Evolutionary conservation across 768 basidiomycete species (phyloP).

Genomic region (Tricholoma hemisulphureum): DNA sequence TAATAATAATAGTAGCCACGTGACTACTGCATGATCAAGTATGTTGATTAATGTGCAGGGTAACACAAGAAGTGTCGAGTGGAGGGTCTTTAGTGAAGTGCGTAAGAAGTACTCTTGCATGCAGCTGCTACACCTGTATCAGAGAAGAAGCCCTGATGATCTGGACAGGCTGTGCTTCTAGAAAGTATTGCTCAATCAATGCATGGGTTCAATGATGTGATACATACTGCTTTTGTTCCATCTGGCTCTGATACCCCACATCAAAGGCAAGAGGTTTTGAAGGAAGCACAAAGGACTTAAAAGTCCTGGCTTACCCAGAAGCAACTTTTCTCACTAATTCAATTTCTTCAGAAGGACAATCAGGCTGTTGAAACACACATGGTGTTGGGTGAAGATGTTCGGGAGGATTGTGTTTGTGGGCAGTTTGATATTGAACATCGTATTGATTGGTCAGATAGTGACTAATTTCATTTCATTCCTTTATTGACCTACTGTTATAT

Average conservation of each 20-base stretch:
- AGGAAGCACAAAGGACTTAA: slow-evolving; percentile 7
- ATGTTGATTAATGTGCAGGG: no score
- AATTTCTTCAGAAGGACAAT: slow-evolving; percentile 15
- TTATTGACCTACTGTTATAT: background rate
- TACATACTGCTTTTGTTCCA: slow-evolving; percentile 6
- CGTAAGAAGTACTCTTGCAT: no score
- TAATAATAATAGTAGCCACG: no score
- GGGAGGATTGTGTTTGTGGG: background rate
- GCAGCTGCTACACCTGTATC: background rate
- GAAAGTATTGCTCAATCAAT: background rate
- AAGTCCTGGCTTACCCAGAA: slow-evolving; percentile 13
- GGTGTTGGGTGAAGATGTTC: slow-evolving; percentile 3
- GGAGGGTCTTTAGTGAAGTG: no score
- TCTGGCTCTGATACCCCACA: slow-evolving; percentile 11
- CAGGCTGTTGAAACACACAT: slow-evolving; percentile 17
- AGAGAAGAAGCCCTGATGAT: background rate
- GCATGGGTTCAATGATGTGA: background rate
- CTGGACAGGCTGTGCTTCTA: background rate
- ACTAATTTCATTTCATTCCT: background rate
- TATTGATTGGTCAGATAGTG: background rate
- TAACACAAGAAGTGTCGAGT: no score
- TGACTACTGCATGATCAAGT: no score
- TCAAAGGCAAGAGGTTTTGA: slow-evolving; percentile 10
- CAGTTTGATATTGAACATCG: background rate
- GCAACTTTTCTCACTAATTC: slow-evolving; percentile 7